Conservation (phyloP, 1,284 basidiomycete species). For the Apiotrichum mycotoxinovorans region DNA sequence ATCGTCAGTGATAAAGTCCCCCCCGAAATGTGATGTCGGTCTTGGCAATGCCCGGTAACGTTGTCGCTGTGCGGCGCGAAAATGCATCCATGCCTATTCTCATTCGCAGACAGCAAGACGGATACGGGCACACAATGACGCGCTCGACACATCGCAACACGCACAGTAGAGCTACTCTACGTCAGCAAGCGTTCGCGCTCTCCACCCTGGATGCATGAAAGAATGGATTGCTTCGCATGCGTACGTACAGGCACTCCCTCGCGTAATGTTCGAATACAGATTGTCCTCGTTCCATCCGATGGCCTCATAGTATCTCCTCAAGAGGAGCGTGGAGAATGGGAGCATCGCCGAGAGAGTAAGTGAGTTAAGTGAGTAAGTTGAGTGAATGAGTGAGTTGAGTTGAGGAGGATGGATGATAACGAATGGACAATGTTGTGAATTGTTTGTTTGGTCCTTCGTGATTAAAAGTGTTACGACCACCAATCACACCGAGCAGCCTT, state of each 20-base stretch:
- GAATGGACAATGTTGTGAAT: too few species aligned
- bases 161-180: slow-evolving; percentile 42
- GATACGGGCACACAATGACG: too few species aligned
- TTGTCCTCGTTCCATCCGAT: slow-evolving; percentile 98
- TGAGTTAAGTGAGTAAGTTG: neutral
- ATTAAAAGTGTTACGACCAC: too few species aligned
- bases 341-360: slow-evolving; percentile 27
- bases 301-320: slow-evolving; percentile 80
- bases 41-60: neutral
- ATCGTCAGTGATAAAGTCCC: neutral
- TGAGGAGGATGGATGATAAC: neutral
- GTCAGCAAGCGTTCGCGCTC: too few species aligned
- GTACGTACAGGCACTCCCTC: slow-evolving; percentile 73
- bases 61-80: neutral
- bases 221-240: too few species aligned
- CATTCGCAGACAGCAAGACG: too few species aligned
- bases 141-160: too few species aligned
- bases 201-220: too few species aligned
- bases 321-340: slow-evolving; percentile 74
- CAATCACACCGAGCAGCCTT: too few species aligned
- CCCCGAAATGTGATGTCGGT: too few species aligned
- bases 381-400: neutral
- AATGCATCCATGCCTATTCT: too few species aligned
- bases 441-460: neutral
- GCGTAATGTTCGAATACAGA: slow-evolving; percentile 82